Conservation (phyloP, 2,329 filamentous ascomycete genomes). For the Cytospora leucostoma region DNA sequence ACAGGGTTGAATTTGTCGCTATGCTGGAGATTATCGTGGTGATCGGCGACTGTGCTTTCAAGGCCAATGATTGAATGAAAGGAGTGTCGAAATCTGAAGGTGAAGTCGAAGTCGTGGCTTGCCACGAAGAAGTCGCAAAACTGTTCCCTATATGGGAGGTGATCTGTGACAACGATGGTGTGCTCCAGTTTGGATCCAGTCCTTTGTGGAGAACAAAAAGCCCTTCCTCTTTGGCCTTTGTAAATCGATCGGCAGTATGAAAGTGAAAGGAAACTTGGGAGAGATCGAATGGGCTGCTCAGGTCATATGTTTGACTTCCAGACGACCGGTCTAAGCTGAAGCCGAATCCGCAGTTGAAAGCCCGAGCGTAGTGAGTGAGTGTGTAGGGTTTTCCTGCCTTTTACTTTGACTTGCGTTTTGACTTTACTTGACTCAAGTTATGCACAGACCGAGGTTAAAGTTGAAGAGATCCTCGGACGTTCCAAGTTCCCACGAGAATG, state of each 20-base stretch:
- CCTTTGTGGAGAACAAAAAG: constrained; percentile 14
- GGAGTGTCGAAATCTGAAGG: constrained; percentile 5
- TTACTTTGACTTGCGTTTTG: no score
- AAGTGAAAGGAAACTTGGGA: constrained; percentile 12
- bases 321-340: no score
- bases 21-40: constrained; percentile 4
- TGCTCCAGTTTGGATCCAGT: constrained; percentile 20
- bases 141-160: background rate
- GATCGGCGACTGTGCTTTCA: constrained; percentile 8
- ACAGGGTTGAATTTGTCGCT: background rate
- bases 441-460: background rate
- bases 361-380: background rate
- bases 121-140: background rate
- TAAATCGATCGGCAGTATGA: background rate
- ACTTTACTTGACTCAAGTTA: no score
- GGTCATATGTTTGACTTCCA: background rate
- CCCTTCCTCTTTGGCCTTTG: constrained; percentile 1
- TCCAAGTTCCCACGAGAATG: background rate
- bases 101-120: background rate
- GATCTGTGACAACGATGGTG: background rate
- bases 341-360: constrained; percentile 4
- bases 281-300: constrained; percentile 7
- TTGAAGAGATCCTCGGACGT: background rate
- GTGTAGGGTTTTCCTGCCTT: no score
- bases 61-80: background rate